Conservation (phyloP, 2,329 filamentous ascomycete species). For the Coccinonectria pachysandricola region DNA sequence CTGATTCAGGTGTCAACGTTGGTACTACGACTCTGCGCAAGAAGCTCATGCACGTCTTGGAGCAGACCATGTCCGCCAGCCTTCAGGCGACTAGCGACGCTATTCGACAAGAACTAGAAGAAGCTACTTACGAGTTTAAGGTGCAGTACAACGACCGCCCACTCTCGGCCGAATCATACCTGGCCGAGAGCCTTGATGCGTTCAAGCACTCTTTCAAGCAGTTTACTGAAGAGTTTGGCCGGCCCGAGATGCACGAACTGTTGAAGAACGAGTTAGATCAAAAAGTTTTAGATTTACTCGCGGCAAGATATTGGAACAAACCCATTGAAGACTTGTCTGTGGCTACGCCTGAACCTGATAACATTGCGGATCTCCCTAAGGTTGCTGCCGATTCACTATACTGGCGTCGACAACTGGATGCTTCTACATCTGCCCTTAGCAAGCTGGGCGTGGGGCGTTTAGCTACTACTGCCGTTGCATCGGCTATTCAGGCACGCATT, state of each 20-base stretch:
- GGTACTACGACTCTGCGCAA: constrained; percentile 82
- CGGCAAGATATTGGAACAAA: constrained; percentile 94
- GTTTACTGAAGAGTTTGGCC: constrained; percentile 81
- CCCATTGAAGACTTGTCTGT: constrained; percentile 74
- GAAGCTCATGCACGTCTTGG: constrained; percentile 93
- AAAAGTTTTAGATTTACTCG: constrained; percentile 83
- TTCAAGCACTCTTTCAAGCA: constrained; percentile 98
- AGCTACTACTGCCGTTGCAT: constrained; percentile 83
- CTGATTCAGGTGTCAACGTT: constrained; percentile 60
- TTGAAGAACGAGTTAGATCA: constrained; percentile 91
- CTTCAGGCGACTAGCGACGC: constrained; percentile 83
- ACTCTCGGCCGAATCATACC: constrained; percentile 88
- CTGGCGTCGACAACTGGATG: constrained; percentile 91
- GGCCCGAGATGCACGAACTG: constrained; percentile 78
- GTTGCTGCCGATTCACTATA: constrained; percentile 77
- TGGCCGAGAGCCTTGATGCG: constrained; percentile 86
- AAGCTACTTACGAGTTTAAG: constrained; percentile 97
- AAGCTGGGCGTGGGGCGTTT: constrained; percentile 89
- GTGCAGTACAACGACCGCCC: constrained; percentile 98
- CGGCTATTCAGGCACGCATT: constrained; percentile 75
- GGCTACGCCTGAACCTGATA: constrained; percentile 57
- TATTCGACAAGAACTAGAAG: constrained; percentile 88
- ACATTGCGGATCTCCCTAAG: constrained; percentile 68
- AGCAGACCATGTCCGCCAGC: constrained; percentile 93
- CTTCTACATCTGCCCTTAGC: constrained; percentile 79